phyloP scores from a whole-genome alignment of 768 basidiomycete species.

The Naematelia encephala region DNA sequence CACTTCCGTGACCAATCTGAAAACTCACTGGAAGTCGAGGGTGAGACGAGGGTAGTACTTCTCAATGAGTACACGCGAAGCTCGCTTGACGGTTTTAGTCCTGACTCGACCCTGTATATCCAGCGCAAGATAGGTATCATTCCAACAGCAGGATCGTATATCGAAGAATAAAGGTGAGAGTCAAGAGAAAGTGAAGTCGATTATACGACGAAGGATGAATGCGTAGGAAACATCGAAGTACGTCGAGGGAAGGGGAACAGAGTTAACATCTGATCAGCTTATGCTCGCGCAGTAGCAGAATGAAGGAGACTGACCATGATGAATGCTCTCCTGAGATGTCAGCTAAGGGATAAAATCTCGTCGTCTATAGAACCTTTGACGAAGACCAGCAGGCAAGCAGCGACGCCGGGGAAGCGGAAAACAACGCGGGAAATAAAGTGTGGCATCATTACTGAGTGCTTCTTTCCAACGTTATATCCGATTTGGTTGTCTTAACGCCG shows the following conservation, averaged over 20 bases:
- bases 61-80: constrained; percentile 97
- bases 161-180: neutral
- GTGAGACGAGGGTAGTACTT: constrained; percentile 99
- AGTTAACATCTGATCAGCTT: constrained; percentile 1
- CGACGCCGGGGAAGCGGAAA: neutral
- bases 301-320: constrained; percentile 5
- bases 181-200: too few relatives aligned
- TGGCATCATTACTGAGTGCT: too few relatives aligned
- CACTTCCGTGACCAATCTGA: neutral
- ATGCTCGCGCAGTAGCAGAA: neutral
- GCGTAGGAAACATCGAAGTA: too few relatives aligned
- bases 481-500: neutral
- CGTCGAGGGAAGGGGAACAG: neutral
- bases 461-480: neutral
- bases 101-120: constrained; percentile 86
- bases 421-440: neutral
- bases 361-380: neutral
- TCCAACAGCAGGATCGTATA: neutral
- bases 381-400: neutral
- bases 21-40: constrained; percentile 82
- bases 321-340: constrained; percentile 6
- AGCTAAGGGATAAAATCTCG: neutral
- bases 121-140: neutral
- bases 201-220: too few relatives aligned
- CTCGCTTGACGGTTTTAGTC: constrained; percentile 99